A percentile compares a stretch with the other conserved stretches of the same genome.
Evolutionary conservation across 495 filamentous ascomycete species (phyloP).

Genomic region (Neurospora hispaniola): DNA sequence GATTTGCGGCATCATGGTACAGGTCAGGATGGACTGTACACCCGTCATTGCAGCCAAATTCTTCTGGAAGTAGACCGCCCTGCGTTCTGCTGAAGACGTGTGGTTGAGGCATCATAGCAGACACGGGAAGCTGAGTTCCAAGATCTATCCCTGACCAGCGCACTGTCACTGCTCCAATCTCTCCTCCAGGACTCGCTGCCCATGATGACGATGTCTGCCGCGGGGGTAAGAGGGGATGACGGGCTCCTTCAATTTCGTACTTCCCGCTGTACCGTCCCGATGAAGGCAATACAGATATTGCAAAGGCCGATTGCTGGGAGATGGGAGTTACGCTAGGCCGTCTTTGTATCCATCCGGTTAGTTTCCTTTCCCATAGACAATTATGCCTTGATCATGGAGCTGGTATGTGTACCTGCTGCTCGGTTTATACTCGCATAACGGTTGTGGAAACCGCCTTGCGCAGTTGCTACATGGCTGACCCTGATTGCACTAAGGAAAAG

Average conservation of each 20-base stretch:
- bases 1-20: constrained; percentile 20
- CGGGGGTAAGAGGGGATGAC: constrained; percentile 6
- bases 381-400: background rate
- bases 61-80: constrained; percentile 3
- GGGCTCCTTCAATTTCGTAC: background rate
- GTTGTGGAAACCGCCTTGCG: constrained; percentile 27
- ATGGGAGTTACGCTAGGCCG: constrained; percentile 6
- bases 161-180: constrained; percentile 5
- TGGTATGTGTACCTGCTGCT: constrained; percentile 16
- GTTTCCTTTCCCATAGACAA: background rate
- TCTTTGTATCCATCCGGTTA: constrained; percentile 7
- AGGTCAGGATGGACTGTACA: constrained; percentile 19
- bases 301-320: constrained; percentile 16
- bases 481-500: constrained; percentile 25
- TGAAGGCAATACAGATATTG: constrained; percentile 12
- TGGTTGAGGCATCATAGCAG: background rate
- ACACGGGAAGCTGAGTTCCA: constrained; percentile 3
- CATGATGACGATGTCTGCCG: constrained; percentile 8
- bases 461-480: constrained; percentile 32
- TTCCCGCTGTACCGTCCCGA: background rate
- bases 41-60: constrained; percentile 15
- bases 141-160: constrained; percentile 13
- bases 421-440: constrained; percentile 26
- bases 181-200: background rate
- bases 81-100: constrained; percentile 16